These are phyloP conservation scores for Starmerella scarabaei DNA, from an alignment of 805 yeast species.

Conservation along the genomic window DNA sequence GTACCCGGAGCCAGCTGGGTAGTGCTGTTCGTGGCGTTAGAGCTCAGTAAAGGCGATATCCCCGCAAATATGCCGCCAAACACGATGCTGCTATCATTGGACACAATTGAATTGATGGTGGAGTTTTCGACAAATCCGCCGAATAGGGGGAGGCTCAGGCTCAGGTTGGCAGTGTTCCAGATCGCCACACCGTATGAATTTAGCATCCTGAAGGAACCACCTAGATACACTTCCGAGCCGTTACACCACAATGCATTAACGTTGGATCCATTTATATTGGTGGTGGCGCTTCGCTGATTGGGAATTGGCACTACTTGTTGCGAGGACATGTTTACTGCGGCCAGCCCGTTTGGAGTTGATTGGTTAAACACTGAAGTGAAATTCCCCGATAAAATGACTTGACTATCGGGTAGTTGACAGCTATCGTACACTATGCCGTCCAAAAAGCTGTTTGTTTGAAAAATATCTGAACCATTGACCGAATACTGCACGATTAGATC, in stretches of 20 bases:
- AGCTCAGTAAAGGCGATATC: conserved; percentile 32
- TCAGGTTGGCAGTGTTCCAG: conserved; percentile 39
- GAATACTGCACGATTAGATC: conserved; percentile 14
- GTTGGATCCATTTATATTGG: conserved; percentile 1
- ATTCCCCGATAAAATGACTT: conserved; percentile 18
- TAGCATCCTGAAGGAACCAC: conserved; percentile 58
- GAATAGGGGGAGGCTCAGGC: conserved; percentile 45
- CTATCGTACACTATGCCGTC: conserved; percentile 17
- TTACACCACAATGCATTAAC: conserved; percentile 39
- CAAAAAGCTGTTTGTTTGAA: conserved; percentile 18
- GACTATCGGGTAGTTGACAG: conserved; percentile 16
- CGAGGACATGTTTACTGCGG: conserved; percentile 5
- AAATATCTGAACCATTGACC: conserved; percentile 6
- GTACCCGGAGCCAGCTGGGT: conserved; percentile 13
- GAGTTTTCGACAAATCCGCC: conserved; percentile 60
- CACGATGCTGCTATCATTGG: conserved; percentile 38
- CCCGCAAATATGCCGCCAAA: conserved; percentile 70
- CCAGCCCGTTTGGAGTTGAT: conserved; percentile 5
- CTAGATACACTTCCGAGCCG: conserved; percentile 49
- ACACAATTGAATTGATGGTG: conserved; percentile 46
- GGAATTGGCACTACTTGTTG: neutral
- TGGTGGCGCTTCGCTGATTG: neutral
- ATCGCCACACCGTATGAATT: conserved; percentile 46
- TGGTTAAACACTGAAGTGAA: conserved; percentile 9
- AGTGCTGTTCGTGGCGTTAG: conserved; percentile 14